These are phyloP conservation scores for Aspergillus sclerotioniger DNA, from an alignment of 495 filamentous ascomycete genomes.

Conservation along the genomic window DNA sequence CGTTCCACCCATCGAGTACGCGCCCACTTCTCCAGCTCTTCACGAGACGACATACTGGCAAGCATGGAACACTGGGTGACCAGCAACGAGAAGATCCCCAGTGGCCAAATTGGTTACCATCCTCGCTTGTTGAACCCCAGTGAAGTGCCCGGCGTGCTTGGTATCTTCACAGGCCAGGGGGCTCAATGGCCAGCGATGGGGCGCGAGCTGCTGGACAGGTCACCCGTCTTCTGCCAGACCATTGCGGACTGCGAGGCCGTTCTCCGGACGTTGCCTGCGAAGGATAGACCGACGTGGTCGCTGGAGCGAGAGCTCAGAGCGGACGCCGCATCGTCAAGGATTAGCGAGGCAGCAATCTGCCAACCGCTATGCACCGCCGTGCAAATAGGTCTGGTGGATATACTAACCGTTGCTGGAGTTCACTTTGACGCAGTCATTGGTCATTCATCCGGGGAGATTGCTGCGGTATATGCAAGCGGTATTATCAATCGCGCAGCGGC, in stretches of 20 bases:
- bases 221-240: neutral
- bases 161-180: constrained; percentile 31
- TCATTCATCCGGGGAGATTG: constrained; percentile 29
- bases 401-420: constrained; percentile 10
- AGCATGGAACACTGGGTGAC: too few species aligned
- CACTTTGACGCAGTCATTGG: constrained; percentile 20
- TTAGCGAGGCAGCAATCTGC: constrained; percentile 11
- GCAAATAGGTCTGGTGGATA: constrained; percentile 19
- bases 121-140: too few species aligned
- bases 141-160: neutral
- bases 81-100: too few species aligned
- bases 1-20: too few species aligned
- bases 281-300: constrained; percentile 10
- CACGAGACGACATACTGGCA: too few species aligned
- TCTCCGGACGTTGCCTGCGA: constrained; percentile 6
- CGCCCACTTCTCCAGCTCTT: too few species aligned
- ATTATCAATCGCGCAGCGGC: constrained; percentile 10
- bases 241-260: constrained; percentile 10
- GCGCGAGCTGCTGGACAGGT: neutral
- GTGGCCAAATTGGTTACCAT: too few species aligned
- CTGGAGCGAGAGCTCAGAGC: constrained; percentile 5
- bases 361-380: constrained; percentile 22
- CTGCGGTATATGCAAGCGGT: constrained; percentile 26
- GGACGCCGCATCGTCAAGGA: neutral
- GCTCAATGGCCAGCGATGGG: constrained; percentile 32